These are phyloP conservation scores for Miscanthus lutarioriparius DNA, from an alignment of 176 grass and related monocot species.

Conservation along the genomic window DNA sequence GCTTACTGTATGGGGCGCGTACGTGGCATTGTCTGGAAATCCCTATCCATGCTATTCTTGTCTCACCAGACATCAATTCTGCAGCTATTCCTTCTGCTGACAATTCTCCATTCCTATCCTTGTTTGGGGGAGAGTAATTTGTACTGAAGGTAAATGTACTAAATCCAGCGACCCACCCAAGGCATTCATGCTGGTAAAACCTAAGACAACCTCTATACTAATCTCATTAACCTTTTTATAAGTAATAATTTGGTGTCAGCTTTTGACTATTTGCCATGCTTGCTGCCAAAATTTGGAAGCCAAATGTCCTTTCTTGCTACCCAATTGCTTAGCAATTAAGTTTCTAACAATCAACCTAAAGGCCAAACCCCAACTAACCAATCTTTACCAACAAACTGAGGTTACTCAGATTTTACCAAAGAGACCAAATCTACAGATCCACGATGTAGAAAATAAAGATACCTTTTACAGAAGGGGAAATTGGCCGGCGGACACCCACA, in stretches of 20 bases:
- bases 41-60: neutral
- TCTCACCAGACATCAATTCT: conserved; percentile 13
- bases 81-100: conserved; percentile 1
- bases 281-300: conserved; percentile 7
- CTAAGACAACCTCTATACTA: neutral
- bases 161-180: neutral
- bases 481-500: too few species aligned
- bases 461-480: conserved; percentile 29
- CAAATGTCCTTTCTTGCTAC: neutral
- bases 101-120: conserved; percentile 18
- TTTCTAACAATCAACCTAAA: conserved; percentile 1
- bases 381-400: conserved; percentile 11
- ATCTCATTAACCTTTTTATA: neutral
- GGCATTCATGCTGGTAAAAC: conserved; percentile 20
- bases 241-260: conserved; percentile 10
- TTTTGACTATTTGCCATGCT: conserved; percentile 14
- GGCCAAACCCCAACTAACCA: neutral
- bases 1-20: conserved; percentile 18
- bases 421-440: conserved; percentile 1
- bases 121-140: neutral
- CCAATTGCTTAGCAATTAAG: conserved; percentile 25
- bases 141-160: neutral
- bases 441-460: neutral
- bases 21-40: neutral
- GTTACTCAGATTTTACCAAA: neutral